phyloP scores from a whole-genome alignment of 371 early-diverging fungal species.

The Mortierella sp. region DNA sequence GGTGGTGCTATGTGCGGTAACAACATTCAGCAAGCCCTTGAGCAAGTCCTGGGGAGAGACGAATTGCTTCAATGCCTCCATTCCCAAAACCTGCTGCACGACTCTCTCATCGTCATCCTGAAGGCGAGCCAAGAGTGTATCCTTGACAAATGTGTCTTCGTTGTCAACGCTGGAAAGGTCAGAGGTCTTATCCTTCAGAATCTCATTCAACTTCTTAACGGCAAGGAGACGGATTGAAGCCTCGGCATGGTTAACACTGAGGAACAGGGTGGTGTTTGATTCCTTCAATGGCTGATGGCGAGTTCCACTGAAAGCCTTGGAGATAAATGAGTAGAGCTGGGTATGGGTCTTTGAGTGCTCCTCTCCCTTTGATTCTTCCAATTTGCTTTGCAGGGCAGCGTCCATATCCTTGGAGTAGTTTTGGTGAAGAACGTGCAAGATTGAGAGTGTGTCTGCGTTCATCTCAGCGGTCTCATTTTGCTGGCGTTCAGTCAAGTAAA shows the following conservation, averaged over 20 bases:
- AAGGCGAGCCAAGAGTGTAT: constrained; percentile 67
- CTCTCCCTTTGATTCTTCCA: constrained; percentile 51
- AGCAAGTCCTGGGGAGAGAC: constrained; percentile 43
- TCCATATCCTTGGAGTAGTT: constrained; percentile 70
- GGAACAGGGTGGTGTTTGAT: constrained; percentile 77
- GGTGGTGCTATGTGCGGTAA: constrained; percentile 34
- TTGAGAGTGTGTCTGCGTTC: constrained; percentile 47
- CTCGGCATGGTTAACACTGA: constrained; percentile 78
- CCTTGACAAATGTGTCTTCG: constrained; percentile 60
- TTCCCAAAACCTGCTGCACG: constrained; percentile 50
- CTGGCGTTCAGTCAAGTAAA: constrained; percentile 56
- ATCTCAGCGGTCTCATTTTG: constrained; percentile 32
- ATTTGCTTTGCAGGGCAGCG: constrained; percentile 61
- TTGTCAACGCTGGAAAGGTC: constrained; percentile 33
- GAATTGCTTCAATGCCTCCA: constrained; percentile 52
- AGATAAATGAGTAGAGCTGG: constrained; percentile 70
- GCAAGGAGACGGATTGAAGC: constrained; percentile 72
- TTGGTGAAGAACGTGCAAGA: constrained; percentile 67
- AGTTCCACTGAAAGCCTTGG: constrained; percentile 73
- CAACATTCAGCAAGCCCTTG: constrained; percentile 33
- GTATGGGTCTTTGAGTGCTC: constrained; percentile 50
- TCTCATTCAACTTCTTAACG: constrained; percentile 66
- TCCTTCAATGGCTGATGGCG: constrained; percentile 74
- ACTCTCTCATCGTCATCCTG: constrained; percentile 64
- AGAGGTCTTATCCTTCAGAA: constrained; percentile 60